Evolutionary conservation across 495 filamentous ascomycete species (phyloP), one percentile per base, ranked within the genome.

Genomic region (Penicillium tannophilum): DNA sequence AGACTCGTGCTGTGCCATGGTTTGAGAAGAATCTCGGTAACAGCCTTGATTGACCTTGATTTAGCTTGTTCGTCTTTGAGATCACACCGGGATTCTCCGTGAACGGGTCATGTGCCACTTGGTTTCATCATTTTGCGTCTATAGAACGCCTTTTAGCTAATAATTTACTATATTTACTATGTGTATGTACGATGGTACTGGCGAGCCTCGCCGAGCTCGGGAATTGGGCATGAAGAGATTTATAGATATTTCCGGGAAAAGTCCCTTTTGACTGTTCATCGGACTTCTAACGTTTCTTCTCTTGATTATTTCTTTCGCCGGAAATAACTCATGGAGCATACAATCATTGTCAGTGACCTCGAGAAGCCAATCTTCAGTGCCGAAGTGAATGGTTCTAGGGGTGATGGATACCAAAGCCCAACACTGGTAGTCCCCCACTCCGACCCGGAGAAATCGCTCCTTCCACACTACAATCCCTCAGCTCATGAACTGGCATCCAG

Each of bases 341-440:
- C 16, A 9, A 24, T 8, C 16, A 30, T 49, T 16, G 26, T 28
- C 26, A 49, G 26, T 26, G 26, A 28, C 7, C 26, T 28, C 1
- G 46, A 49, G 6, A 49, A 28, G 16, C 12, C 46, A 5, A 16
- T 31, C 26, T 28, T 30, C 26, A 17, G 31, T 10, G 16, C 23
- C 46, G 46, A 49, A 30, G 23, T 49, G 16, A 30, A 30, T 28
- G 46, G 46, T 8, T 11, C 23, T 6, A 17, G 46, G 20, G 26
- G 46, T 30, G 46, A 49, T 31, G 46, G 46, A 28, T 49, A 49
- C n/a, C 46, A 49, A 49, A 17, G 23, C 20, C 46, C 46, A 31
- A 49, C 16, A 2, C 16, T 49, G 16, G 46, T 49, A 30, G 46
- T 41, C n/a, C 33, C 35, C 30, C 50, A 26, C n/a, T 23, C 36